Base-by-base conservation (phyloP, 768 basidiomycete genomes). In the Brasilioporus rufonigricans region DNA sequence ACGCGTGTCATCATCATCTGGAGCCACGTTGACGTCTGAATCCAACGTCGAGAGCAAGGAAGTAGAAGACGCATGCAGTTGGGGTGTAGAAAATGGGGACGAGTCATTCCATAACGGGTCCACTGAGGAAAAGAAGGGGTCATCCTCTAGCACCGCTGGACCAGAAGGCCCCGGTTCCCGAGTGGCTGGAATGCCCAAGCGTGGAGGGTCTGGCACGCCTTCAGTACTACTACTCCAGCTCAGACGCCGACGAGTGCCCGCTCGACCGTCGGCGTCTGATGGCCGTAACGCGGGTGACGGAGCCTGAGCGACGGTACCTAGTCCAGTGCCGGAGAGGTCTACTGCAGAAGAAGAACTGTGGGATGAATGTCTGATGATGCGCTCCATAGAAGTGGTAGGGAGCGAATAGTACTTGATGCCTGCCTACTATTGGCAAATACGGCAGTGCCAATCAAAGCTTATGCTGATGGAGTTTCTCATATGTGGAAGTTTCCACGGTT, bases 161-260 rank as follows among this genome's bases (percentile, higher is more conserved):
- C 43, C 57, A 14, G 65, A 60, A 19, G 61, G 56, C 11, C 57
- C 57, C n/a, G 66, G 55, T 19, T 68, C 66, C 50, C 39, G 21
- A 5, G 59, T 57, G 24, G 64, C 27, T 39, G 52, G 31, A 40
- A 29, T 23, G 45, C 9, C 8, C 0, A 26, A 24, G n/a, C 18
- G 74, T 48, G 80, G 71, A 13, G 79, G 79, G 65, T 83, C 81
- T 60, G 76, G 76, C 49, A 74, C 75, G 41, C 66, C 60, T 53
- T 81, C 77, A 41, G 74, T 59, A 23, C 71, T 59, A 23, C 71
- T 67, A 23, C 81, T 80, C 84, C 86, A 83, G 63, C 86, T 87
- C 2, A 75, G 68, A 53, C 86, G 76, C 47, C 84, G 73, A 57
- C 85, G 77, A 35, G 85, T 64, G 58, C 75, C 63, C 14, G 65